Conservation (phyloP, 805 yeast genomes). For the Candida tammaniensis region DNA sequence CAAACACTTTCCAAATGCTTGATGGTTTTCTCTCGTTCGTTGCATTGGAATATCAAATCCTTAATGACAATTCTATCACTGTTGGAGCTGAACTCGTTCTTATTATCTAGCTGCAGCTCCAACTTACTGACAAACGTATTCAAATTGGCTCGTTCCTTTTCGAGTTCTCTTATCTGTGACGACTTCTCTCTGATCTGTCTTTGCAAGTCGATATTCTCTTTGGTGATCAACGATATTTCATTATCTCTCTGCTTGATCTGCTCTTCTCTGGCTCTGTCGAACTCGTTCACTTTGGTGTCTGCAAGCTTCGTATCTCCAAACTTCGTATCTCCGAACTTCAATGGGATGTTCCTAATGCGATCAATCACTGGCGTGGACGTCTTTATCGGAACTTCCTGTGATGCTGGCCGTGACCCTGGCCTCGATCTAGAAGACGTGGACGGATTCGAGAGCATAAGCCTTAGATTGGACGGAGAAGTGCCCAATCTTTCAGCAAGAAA, state of each 20-base stretch:
- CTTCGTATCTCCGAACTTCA: too few species aligned
- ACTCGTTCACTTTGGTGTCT: too few species aligned
- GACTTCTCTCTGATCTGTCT: constrained; percentile 7
- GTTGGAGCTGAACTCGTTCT: constrained; percentile 2
- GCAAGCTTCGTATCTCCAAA: too few species aligned
- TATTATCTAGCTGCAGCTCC: constrained; percentile 12
- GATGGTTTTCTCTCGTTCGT: constrained; percentile 18
- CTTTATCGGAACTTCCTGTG: background rate
- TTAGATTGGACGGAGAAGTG: constrained; percentile 10
- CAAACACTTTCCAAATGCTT: constrained; percentile 17
- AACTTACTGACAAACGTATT: constrained; percentile 16
- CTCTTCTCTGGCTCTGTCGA: constrained; percentile 11
- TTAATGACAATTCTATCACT: constrained; percentile 7
- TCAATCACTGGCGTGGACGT: constrained; percentile 1
- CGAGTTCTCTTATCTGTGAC: constrained; percentile 16
- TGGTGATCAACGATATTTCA: constrained; percentile 10
- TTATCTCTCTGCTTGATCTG: constrained; percentile 15
- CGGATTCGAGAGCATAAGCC: constrained; percentile 6
- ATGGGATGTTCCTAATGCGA: too few species aligned
- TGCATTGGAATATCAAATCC: constrained; percentile 15
- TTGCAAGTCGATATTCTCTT: constrained; percentile 12
- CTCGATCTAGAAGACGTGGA: constrained; percentile 2
- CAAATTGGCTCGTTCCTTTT: constrained; percentile 16
- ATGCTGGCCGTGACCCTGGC: background rate
- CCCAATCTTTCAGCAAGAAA: constrained; percentile 23